Evolutionary conservation across 2,329 filamentous ascomycete genomes (phyloP).

Genomic region (Grosmannia serpens): DNA sequence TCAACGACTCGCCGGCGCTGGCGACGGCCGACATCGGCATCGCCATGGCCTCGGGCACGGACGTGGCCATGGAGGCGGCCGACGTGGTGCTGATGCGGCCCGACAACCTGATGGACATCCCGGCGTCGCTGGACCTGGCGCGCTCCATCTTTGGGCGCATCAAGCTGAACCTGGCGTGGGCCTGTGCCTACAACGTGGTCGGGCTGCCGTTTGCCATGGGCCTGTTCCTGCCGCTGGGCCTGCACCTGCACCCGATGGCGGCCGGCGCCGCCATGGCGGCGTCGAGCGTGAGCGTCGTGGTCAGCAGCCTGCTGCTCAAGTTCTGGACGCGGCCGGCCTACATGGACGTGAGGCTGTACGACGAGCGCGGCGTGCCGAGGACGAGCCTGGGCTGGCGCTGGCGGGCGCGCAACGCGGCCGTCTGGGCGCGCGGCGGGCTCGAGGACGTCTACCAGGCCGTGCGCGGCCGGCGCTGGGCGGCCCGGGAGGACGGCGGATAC

Average conservation of each 20-base stretch:
- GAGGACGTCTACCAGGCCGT: slow-evolving; percentile 20
- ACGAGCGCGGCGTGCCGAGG: slow-evolving; percentile 36
- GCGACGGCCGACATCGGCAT: slow-evolving; percentile 90
- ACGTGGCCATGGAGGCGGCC: slow-evolving; percentile 95
- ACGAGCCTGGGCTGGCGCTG: slow-evolving; percentile 29
- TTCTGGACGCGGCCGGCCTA: slow-evolving; percentile 75
- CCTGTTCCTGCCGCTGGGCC: slow-evolving; percentile 79
- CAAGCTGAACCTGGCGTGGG: slow-evolving; percentile 87
- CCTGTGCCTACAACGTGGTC: slow-evolving; percentile 82
- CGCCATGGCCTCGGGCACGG: slow-evolving; percentile 82
- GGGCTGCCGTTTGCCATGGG: slow-evolving; percentile 97
- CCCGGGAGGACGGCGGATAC: slow-evolving; percentile 42
- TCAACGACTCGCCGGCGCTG: slow-evolving; percentile 94
- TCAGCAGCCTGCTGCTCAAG: slow-evolving; percentile 71
- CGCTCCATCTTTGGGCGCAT: slow-evolving; percentile 83
- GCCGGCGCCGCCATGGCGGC: slow-evolving; percentile 90
- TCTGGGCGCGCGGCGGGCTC: slow-evolving; percentile 27
- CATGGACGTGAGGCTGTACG: slow-evolving; percentile 65
- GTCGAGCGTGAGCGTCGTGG: slow-evolving; percentile 81
- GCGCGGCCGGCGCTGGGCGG: slow-evolving; percentile 20
- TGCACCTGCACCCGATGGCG: slow-evolving; percentile 84
- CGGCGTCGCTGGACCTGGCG: slow-evolving; percentile 70
- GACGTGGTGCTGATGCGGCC: slow-evolving; percentile 93
- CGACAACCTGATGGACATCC: slow-evolving; percentile 85
- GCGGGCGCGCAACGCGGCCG: slow-evolving; percentile 21